Base-by-base conservation (phyloP, 129 eudicot species). In the Dittrichia graveolens region DNA sequence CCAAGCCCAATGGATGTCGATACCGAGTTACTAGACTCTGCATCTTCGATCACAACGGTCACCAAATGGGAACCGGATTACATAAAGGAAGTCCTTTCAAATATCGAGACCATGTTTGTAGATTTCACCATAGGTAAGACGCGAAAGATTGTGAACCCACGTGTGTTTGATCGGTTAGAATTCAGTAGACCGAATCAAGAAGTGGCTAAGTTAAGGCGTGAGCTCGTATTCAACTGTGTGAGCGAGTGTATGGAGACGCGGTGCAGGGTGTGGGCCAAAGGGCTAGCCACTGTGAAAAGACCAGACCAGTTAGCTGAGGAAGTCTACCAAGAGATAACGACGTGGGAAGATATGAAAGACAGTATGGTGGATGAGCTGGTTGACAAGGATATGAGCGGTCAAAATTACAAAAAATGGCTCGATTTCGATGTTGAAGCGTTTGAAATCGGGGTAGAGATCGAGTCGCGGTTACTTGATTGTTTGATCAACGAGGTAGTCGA, bases 311-410 rank as follows among this genome's bases (percentile, higher is more conserved):
- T 94, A 68, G 89, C 94, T 1, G 82, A 80, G 42, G 94, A 94
- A 46, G 89, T 94, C 49, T 83, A 84, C 63, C 80, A 55, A 54
- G 97, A 94, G 80, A 94, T 94, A 11, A 24, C 74, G 10, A 77
- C 76, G 12, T 94, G 88, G 93, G 83, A 81, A 71, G 81, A 75
- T 15, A 67, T 88, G 91, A 87, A 85, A 43, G 83, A 90, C 39
- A 76, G 79, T 59, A 88, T 85, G 97, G 99, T 94, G 15, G 99
- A 94, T 74, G 99, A 90, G 72, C 91, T 94, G 18, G 89, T 94
- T 5, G 97, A 90, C 57, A 79, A 70, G 79, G 99, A 94, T 72
- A 94, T 94, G 99, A 90, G 96, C 69, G 82, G 89, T 74, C 54
- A 69, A 35, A 39, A 62, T 37, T 90, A 96, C 52, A 87, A 55